Evolutionary conservation across 1,284 basidiomycete genomes (phyloP).

Genomic region (Tranzscheliella williamsii): DNA sequence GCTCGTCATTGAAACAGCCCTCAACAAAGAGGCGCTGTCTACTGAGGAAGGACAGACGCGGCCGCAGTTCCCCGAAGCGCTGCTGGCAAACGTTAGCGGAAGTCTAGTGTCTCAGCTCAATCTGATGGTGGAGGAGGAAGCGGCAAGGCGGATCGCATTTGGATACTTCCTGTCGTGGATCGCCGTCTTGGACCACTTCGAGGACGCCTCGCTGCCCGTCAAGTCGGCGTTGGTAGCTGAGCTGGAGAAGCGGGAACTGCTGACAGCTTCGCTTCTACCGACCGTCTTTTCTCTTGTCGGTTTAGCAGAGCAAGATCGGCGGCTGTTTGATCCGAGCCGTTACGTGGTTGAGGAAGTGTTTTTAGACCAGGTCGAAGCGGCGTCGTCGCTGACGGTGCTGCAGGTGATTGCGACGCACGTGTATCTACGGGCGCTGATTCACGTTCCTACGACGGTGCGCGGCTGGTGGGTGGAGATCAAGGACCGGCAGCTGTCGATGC

Average conservation of each 20-base stretch:
- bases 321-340: conserved; percentile 73
- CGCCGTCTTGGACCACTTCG: conserved; percentile 82
- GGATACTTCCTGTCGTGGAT: conserved; percentile 82
- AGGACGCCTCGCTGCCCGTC: conserved; percentile 80
- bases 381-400: conserved; percentile 61
- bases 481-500: conserved; percentile 79
- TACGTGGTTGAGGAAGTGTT: conserved; percentile 86
- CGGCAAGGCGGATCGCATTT: conserved; percentile 31
- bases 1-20: conserved; percentile 46
- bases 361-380: conserved; percentile 65
- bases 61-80: conserved; percentile 14
- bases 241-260: conserved; percentile 72
- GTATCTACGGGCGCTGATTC: conserved; percentile 64
- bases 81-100: conserved; percentile 25
- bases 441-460: conserved; percentile 63
- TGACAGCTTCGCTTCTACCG: conserved; percentile 73
- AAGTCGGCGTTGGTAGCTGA: conserved; percentile 82
- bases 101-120: conserved; percentile 19
- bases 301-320: conserved; percentile 17
- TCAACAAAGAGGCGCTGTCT: conserved; percentile 19
- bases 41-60: conserved; percentile 18
- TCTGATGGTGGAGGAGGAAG: conserved; percentile 21
- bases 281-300: conserved; percentile 72
- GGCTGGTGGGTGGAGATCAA: conserved; percentile 84
- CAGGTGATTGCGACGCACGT: conserved; percentile 81